Evolutionary conservation across 2,329 filamentous ascomycete genomes (phyloP), one percentile per base, ranked within the genome.

Genomic region (Didymella arachidicola): DNA sequence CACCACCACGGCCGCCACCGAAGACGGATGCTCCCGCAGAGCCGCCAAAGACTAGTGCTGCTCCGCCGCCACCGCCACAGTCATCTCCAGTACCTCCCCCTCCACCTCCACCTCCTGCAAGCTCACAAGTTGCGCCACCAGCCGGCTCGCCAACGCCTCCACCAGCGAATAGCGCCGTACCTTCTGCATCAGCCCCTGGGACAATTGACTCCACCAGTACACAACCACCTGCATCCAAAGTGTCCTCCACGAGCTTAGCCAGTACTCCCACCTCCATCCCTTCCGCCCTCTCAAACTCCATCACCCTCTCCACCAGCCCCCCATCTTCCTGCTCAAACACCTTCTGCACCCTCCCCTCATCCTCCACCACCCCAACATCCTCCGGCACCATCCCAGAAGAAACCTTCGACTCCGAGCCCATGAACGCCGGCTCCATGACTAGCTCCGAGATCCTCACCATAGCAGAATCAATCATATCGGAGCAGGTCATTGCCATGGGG

Each of bases 281-380:
- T 22, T 43, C 46, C 1, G 11, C 43, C 11, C 2, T 44, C 19
- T 56, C 53, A 11, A 29, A 41, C 22, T 56, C 51, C 0, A 26
- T 46, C 14, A 53, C 30, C 12, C 30, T n/a, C 18, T 58, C 56
- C 1, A 29, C 43, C 8, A 50, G 45, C 19, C 26, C 44, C n/a
- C 19, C 27, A 14, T 6, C 39, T 4, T 61, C 59, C 22, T 61
- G 59, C 55, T 61, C 59, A 11, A 58, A 58, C n/a, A 61, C 59
- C 0, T 29, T 61, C 6, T 61, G 59, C 26, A 61, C 59, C 1
- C 30, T 45, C 4, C 16, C 56, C 19, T 59, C 59, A 1, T 47
- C 54, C 2, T 54, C 54, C 8, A 38, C 12, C 16, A 51, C 59
- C 0, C 19, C 41, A 6, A 59, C 54, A 18, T 51, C 43, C 3